These are phyloP conservation scores for Chenopodium berlandieri DNA, from an alignment of 148 eudicot genomes.

Conservation along the genomic window DNA sequence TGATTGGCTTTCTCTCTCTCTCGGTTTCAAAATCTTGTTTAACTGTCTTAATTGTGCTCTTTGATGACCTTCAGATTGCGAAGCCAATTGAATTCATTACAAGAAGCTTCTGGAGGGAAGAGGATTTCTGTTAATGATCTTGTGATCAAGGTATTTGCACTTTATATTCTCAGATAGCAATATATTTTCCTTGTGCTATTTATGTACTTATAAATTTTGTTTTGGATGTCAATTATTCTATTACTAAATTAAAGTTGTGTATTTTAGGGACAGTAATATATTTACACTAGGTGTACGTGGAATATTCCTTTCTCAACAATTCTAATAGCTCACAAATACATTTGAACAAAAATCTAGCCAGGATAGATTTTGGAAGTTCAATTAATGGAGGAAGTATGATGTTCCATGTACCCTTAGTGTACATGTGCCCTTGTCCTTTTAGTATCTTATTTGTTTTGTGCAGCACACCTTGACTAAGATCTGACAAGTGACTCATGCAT, in stretches of 20 bases:
- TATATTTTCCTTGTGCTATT: background rate
- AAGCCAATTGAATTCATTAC: conserved; percentile 61
- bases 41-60: conserved; percentile 8
- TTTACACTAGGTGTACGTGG: background rate
- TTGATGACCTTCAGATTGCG: conserved; percentile 49
- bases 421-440: background rate
- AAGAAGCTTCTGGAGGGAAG: conserved; percentile 98
- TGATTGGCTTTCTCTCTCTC: background rate
- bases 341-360: background rate
- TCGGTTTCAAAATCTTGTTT: background rate
- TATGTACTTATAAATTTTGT: background rate
- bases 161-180: background rate
- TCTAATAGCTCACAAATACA: background rate
- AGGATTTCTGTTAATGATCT: conserved; percentile 87
- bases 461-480: background rate
- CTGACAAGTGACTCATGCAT: background rate
- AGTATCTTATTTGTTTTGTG: background rate
- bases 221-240: background rate
- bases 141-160: conserved; percentile 76
- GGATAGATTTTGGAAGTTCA: background rate
- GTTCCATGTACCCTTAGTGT: background rate
- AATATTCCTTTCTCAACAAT: background rate
- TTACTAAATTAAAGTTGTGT: background rate
- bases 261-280: background rate
- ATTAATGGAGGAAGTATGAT: background rate